Base-by-base conservation (phyloP, 2,329 filamentous ascomycete species). In the Fusarium papillatum region DNA sequence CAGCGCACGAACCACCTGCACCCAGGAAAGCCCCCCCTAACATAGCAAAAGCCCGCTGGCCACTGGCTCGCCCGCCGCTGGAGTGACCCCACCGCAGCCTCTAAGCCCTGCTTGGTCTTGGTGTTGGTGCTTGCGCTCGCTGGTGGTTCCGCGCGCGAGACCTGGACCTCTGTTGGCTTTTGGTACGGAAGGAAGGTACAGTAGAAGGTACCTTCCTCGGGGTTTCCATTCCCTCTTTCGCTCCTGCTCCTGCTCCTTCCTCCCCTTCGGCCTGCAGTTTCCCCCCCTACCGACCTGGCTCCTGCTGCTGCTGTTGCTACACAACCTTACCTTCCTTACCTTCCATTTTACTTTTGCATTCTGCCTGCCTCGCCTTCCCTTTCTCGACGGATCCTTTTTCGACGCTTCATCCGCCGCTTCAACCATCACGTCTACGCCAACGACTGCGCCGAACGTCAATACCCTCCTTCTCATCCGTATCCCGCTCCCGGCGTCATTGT, bases 301-400 rank as follows among this genome's bases (percentile, higher is more conserved):
- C 75, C 59, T 66, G 62, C 73, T 69, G 64, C 68, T 69, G 24
- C 70, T 69, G 64, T 67, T 69, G 67, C 72, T 65, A 26, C 46
- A 38, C 67, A 69, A 77, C 72, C 61, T 68, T 68, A 59, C 76
- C 72, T 75, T 72, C 67, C 71, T 68, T 63, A 73, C 75, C 74
- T 70, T 69, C 63, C 74, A 71, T 73, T 76, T 68, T 70, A 71
- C 71, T 76, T 71, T 76, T 55, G 50, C 50, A 55, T 31, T 55
- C 50, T 31, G 26, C 50, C 50, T 55, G 50, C 50, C 50, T 55
- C 50, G 50, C 26, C 50, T 55, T 55, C 50, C 69, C 72, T 55
- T 71, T 75, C 68, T 73, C 71, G 75, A 76, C 75, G 71, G 71
- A 75, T 71, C 75, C 74, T 79, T 80, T 78, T 78, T 75, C 62